Percentiles rank a stretch among this genome's conserved stretches.
phyloP scores from a whole-genome alignment of 1,284 basidiomycete species.

The Volvariella volvacea region DNA sequence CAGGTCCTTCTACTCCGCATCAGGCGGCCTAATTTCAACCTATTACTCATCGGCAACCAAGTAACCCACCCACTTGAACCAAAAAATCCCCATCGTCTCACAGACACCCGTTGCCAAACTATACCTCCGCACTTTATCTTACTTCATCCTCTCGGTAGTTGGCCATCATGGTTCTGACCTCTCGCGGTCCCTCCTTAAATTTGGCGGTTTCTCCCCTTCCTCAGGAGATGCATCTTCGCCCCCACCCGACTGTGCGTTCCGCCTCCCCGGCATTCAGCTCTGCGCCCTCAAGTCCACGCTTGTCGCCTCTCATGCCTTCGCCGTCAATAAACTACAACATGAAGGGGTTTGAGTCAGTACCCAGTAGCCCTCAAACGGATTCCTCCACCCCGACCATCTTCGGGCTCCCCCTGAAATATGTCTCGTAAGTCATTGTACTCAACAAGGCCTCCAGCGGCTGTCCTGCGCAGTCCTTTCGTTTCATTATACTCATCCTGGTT shows the following conservation, averaged over 20 bases:
- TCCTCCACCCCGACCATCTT: constrained; percentile 34
- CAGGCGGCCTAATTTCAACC: no score
- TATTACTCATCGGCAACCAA: no score
- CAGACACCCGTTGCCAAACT: no score
- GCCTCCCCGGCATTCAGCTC: constrained; percentile 20
- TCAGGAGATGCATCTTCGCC: constrained; percentile 31
- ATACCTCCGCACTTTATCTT: no score
- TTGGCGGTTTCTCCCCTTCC: constrained; percentile 11
- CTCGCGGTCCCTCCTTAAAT: constrained; percentile 5
- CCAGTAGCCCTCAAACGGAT: background rate
- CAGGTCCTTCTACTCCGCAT: no score
- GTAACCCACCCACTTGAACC: no score
- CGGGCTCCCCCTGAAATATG: constrained; percentile 54
- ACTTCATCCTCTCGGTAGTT: no score
- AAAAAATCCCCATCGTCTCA: no score
- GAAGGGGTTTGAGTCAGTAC: constrained; percentile 11
- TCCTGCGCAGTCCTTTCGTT: constrained; percentile 1
- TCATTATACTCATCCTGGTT: constrained; percentile 7
- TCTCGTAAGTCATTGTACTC: constrained; percentile 44
- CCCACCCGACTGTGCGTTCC: constrained; percentile 28
- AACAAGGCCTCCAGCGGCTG: no score
- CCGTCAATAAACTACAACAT: constrained; percentile 24
- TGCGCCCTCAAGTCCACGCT: constrained; percentile 27
- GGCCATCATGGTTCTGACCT: no score
- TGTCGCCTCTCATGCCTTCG: constrained; percentile 33